phyloP scores from a whole-genome alignment of 176 grass and related monocot species.

The Hsuehochloa calcarea region DNA sequence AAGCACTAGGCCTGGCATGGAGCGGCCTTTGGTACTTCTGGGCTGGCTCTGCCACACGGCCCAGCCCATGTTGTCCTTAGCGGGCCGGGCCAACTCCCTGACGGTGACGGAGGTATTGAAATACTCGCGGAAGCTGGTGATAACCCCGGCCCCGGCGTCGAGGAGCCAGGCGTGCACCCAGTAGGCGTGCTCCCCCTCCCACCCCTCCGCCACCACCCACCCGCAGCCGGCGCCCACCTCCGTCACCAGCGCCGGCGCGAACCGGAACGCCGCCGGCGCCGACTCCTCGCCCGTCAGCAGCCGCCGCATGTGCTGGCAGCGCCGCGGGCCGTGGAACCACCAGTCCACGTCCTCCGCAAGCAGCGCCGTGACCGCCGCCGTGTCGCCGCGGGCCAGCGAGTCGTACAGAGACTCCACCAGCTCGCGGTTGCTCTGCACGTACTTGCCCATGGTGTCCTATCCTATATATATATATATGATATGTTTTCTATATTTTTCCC shows the following conservation, averaged over 20 bases:
- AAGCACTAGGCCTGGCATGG: conserved; percentile 45
- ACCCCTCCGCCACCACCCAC: conserved; percentile 53
- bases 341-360: conserved; percentile 41
- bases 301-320: conserved; percentile 48
- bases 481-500: too few species aligned
- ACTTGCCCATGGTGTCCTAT: neutral
- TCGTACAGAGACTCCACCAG: conserved; percentile 45
- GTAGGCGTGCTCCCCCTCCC: conserved; percentile 35
- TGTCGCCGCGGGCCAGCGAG: conserved; percentile 24
- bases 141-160: neutral
- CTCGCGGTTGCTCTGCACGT: neutral
- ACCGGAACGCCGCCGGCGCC: neutral
- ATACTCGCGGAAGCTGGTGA: conserved; percentile 44
- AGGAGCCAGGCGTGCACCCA: conserved; percentile 55
- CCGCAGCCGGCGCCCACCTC: conserved; percentile 8
- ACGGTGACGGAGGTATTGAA: conserved; percentile 50
- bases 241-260: conserved; percentile 20
- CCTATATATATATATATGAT: too few species aligned
- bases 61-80: too few species aligned
- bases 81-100: neutral
- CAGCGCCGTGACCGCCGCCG: neutral
- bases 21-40: neutral
- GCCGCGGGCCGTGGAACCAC: conserved; percentile 45
- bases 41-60: conserved; percentile 43
- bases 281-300: conserved; percentile 42